Percentiles rank a stretch among this genome's conserved stretches.
Evolutionary conservation across 2,329 filamentous ascomycete species (phyloP).

Genomic region (Colletotrichum sansevieriae): DNA sequence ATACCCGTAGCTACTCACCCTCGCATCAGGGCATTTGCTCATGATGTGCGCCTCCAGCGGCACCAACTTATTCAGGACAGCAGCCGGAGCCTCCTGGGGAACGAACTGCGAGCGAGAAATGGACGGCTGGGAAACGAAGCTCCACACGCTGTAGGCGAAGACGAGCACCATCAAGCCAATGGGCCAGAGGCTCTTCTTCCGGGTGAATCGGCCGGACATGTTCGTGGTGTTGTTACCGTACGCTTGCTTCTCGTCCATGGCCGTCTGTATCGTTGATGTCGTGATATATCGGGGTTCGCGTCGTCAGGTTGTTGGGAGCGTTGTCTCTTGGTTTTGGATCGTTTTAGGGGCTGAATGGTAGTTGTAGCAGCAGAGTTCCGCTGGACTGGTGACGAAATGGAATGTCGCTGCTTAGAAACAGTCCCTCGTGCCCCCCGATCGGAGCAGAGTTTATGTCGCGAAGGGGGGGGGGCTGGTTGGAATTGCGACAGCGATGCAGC

Average conservation of each 20-base stretch:
- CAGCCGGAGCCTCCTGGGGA: constrained; percentile 24
- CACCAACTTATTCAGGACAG: constrained; percentile 59
- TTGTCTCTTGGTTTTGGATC: neutral
- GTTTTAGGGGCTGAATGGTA: neutral
- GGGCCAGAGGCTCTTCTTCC: constrained; percentile 26
- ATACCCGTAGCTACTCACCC: constrained; percentile 53
- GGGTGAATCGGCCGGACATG: constrained; percentile 23
- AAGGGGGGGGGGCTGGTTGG: constrained; percentile 27
- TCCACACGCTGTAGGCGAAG: constrained; percentile 37
- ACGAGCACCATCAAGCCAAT: constrained; percentile 14
- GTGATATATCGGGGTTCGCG: constrained; percentile 9
- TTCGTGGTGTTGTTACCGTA: constrained; percentile 10
- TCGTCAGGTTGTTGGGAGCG: neutral
- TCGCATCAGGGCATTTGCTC: constrained; percentile 95
- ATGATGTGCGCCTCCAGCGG: constrained; percentile 96
- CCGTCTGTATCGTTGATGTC: neutral
- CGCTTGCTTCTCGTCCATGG: constrained; percentile 42
- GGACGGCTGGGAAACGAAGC: constrained; percentile 6
- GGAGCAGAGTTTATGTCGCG: constrained; percentile 36
- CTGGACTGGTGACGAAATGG: constrained; percentile 7
- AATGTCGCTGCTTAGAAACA: constrained; percentile 18
- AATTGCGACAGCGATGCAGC: constrained; percentile 38
- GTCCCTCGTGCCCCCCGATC: constrained; percentile 7
- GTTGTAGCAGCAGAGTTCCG: neutral
- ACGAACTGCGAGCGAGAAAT: constrained; percentile 4